phyloP scores from a whole-genome alignment of 805 yeast species.

The Candida parachauliodes region DNA sequence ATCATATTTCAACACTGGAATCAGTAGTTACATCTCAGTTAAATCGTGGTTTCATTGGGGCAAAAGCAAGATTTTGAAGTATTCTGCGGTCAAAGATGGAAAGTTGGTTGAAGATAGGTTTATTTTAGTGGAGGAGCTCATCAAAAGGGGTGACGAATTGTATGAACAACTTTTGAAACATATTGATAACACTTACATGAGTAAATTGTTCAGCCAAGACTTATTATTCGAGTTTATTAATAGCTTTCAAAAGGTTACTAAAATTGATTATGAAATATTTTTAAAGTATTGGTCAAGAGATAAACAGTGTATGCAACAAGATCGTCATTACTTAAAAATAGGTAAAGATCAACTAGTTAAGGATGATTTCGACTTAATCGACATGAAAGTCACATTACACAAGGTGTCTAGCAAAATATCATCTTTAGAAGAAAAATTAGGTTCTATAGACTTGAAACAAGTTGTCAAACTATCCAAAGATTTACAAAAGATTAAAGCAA shows the following conservation, averaged over 20 bases:
- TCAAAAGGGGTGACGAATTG: constrained; percentile 7
- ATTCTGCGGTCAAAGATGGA: constrained; percentile 12
- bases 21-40: constrained; percentile 11
- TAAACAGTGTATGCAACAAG: constrained; percentile 11
- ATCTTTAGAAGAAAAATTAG: constrained; percentile 18
- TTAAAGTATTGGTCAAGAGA: constrained; percentile 27
- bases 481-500: constrained; percentile 16
- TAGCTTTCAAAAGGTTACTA: constrained; percentile 12
- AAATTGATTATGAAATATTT: constrained; percentile 24
- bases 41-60: constrained; percentile 15
- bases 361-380: constrained; percentile 29
- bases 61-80: constrained; percentile 2
- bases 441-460: constrained; percentile 16
- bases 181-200: constrained; percentile 15
- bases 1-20: constrained; percentile 7
- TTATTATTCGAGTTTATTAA: constrained; percentile 12
- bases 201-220: constrained; percentile 13
- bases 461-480: constrained; percentile 10
- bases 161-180: constrained; percentile 7
- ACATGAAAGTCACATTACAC: constrained; percentile 20
- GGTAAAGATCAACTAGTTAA: constrained; percentile 16
- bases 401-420: constrained; percentile 17
- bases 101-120: constrained; percentile 20
- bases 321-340: constrained; percentile 21
- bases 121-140: constrained; percentile 20